Base-by-base conservation (phyloP, 2,329 filamentous ascomycete genomes). In the Botrytis pseudocinerea region DNA sequence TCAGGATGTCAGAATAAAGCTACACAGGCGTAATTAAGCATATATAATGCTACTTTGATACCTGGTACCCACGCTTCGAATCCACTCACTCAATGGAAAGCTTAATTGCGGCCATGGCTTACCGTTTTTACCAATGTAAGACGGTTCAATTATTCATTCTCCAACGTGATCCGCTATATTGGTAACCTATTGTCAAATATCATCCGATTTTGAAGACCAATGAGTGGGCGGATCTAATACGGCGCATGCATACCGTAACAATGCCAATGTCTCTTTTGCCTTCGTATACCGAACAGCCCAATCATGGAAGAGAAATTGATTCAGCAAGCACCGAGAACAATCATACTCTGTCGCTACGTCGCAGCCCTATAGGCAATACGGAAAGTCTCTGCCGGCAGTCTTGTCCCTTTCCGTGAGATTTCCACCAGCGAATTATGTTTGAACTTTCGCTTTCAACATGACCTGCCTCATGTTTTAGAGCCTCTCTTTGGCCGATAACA, bases 1-100 rank as follows among this genome's bases (percentile, higher is more conserved):
- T 66, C 28, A 60, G 22, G 28, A 9, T 46, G 51, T 72, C 70
- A 68, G 62, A 72, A 48, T 48, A 40, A 71, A 70, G 42, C 69
- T 64, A 16, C 28, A 20, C 57, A 64, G 59, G 44, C 42, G 28
- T 20, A 10, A 40, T 48, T 42, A 44, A 66, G 70, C 62, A 60
- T 60, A 68, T 44, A 42, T 57, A 25, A 25, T 44, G 18, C 38
- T 22, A 42, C 22, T 54, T 25, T 4, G 42, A 28, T 59, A 18
- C 44, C 48, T n/a, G 28, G 20, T 66, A 20, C 5, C 35, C 48
- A n/a, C 32, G 48, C 48, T 57, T 57, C 35, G n/a, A 42, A 25
- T 57, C 48, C 4, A 57, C 38, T 42, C 25, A 70, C 35, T 32
- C 28, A 42, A 64, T 51, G 42, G 57, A 28, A 51, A 64, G 42